These are phyloP conservation scores for Talaromyces ruber DNA, from an alignment of 495 filamentous ascomycete species.

Conservation along the genomic window DNA sequence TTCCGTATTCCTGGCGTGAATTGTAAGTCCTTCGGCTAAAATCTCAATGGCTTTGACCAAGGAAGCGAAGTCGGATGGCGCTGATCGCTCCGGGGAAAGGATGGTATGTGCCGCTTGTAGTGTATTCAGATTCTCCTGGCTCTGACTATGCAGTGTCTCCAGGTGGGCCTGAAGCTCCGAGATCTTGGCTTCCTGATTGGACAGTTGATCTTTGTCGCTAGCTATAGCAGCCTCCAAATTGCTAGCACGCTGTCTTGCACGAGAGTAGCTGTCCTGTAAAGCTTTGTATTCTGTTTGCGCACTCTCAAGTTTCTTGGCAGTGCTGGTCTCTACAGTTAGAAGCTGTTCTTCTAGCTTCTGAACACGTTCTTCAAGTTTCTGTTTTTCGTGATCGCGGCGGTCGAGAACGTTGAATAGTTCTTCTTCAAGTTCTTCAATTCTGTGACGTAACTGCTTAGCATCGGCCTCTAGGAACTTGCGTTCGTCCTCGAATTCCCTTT, in stretches of 20 bases:
- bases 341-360: conserved; percentile 64
- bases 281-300: conserved; percentile 46
- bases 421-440: conserved; percentile 80
- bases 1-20: conserved; percentile 34
- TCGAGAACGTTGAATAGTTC: conserved; percentile 81
- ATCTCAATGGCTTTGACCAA: conserved; percentile 58
- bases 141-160: conserved; percentile 35
- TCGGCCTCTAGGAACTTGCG: conserved; percentile 72
- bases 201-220: conserved; percentile 40
- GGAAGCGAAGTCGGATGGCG: conserved; percentile 48
- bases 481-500: conserved; percentile 80
- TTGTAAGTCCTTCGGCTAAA: conserved; percentile 46
- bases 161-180: conserved; percentile 40
- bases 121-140: conserved; percentile 43
- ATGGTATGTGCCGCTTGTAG: conserved; percentile 56
- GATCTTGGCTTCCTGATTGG: conserved; percentile 32
- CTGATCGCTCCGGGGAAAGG: conserved; percentile 45
- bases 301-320: conserved; percentile 47
- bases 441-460: conserved; percentile 61
- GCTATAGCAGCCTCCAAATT: conserved; percentile 46
- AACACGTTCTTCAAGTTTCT: conserved; percentile 57
- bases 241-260: conserved; percentile 45
- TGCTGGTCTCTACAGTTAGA: conserved; percentile 47
- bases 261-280: conserved; percentile 45
- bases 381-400: conserved; percentile 68